Base-by-base conservation (phyloP, 257 asterid species). In the Dorcoceras hygrometricum region DNA sequence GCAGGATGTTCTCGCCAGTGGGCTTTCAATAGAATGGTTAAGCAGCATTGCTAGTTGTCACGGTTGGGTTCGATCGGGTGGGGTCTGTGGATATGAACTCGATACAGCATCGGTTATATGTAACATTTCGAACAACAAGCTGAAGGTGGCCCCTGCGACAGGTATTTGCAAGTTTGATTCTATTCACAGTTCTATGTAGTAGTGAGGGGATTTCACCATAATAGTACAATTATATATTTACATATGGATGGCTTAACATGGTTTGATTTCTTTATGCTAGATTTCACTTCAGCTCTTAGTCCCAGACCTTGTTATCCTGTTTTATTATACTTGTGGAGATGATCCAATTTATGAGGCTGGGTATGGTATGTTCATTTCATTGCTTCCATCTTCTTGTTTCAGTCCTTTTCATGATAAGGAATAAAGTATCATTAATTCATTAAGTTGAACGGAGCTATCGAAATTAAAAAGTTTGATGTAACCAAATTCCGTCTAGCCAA, bases 51-150 rank as follows among this genome's bases (percentile, higher is more conserved):
- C 16, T 0, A 22, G 2, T 23, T 67, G 71, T 2, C 31, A 56
- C 4, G 5, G 19, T 67, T 67, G 63, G 2, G 11, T 32, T n/a
- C 36, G n/a, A 6, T 55, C 71, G 4, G 63, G 71, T 18, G 56
- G 71, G 3, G 63, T 56, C 9, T 83, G 89, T 19, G 89, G 84
- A 63, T 72, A 65, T 55, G 27, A 74, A 24, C 58, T 46, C 2
- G 22, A 8, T 20, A 18, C 60, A 3, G 10, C 0, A 7, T 56
- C 71, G 16, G 74, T 80, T 66, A 55, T 46, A 57, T 78, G 82
- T 46, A 24, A 66, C 34, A 14, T 46, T 70, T 67, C 27, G 36
- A 1, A 9, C 48, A 19, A 34, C 27, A 71, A 8, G 51, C 57
- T 26, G 31, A 11, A 36, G 6, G 19, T 0, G 5, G 5, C 8